Evolutionary conservation across 2,329 filamentous ascomycete species (phyloP).

Genomic region (Fusarium floridanum): DNA sequence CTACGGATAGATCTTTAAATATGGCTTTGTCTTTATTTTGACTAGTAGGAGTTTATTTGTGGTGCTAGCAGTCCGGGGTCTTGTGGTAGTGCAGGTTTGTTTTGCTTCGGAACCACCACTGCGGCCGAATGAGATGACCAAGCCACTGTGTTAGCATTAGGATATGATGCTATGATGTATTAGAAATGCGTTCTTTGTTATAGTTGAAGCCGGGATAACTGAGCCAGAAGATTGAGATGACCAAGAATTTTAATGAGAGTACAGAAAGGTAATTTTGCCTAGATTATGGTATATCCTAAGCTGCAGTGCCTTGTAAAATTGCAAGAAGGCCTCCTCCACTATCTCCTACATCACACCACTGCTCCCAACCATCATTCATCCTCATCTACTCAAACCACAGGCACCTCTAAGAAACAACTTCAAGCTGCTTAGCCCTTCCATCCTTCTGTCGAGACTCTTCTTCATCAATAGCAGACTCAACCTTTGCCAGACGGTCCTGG

Average conservation of each 20-base stretch:
- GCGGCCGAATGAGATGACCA: too few species aligned
- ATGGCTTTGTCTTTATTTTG: neutral
- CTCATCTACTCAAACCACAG: neutral
- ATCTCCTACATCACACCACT: neutral
- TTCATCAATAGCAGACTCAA: neutral
- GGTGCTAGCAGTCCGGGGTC: neutral
- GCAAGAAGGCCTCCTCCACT: neutral
- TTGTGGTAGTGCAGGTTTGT: neutral
- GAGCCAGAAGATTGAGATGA: too few species aligned
- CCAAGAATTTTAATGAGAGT: neutral
- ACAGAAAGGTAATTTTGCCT: neutral
- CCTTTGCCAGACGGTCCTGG: constrained; percentile 10
- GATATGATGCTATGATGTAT: too few species aligned
- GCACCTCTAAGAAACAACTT: neutral
- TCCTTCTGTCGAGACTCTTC: neutral
- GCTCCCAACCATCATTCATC: neutral
- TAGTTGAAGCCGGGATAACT: too few species aligned
- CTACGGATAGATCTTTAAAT: neutral
- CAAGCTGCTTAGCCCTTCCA: neutral
- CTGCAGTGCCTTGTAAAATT: neutral
- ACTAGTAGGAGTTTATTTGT: neutral
- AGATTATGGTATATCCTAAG: neutral
- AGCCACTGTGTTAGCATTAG: too few species aligned
- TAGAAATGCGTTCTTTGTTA: too few species aligned
- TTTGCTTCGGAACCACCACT: too few species aligned